phyloP scores from a whole-genome alignment of 2,329 filamentous ascomycete genomes.

The Graphilbum fragrans region DNA sequence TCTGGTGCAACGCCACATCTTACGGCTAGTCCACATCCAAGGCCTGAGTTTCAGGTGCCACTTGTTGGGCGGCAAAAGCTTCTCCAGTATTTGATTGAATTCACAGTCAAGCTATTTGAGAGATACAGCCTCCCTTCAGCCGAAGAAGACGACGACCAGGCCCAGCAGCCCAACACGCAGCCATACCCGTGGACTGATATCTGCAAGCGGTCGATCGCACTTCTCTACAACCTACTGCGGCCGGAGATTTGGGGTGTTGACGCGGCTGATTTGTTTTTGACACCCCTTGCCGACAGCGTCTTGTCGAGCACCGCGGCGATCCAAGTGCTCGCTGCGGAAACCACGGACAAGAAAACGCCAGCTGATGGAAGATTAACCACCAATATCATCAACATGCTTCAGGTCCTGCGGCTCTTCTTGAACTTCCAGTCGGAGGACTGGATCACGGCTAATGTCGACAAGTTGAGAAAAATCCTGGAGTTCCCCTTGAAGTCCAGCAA shows the following conservation, averaged over 20 bases:
- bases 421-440: conserved; percentile 84
- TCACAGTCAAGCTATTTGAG: conserved; percentile 83
- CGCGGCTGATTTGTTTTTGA: conserved; percentile 51
- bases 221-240: conserved; percentile 76
- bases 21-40: too few species aligned
- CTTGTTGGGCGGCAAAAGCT: conserved; percentile 60
- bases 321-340: conserved; percentile 36
- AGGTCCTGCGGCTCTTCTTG: conserved; percentile 81
- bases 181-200: conserved; percentile 58
- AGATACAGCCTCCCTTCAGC: conserved; percentile 66
- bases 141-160: conserved; percentile 49
- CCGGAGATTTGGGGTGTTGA: conserved; percentile 85
- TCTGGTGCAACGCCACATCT: conserved; percentile 22
- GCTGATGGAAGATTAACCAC: conserved; percentile 70
- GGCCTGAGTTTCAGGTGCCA: conserved; percentile 57
- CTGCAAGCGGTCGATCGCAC: conserved; percentile 69
- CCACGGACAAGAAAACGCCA: conserved; percentile 51
- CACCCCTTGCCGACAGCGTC: background rate
- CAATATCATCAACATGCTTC: conserved; percentile 84
- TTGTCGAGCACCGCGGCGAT: background rate
- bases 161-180: conserved; percentile 28
- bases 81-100: conserved; percentile 90
- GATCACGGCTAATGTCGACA: conserved; percentile 66
- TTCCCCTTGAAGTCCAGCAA: conserved; percentile 82
- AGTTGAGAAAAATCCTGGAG: conserved; percentile 78